Base-by-base conservation (phyloP, 495 filamentous ascomycete genomes). In the Lichenothelia convexa region DNA sequence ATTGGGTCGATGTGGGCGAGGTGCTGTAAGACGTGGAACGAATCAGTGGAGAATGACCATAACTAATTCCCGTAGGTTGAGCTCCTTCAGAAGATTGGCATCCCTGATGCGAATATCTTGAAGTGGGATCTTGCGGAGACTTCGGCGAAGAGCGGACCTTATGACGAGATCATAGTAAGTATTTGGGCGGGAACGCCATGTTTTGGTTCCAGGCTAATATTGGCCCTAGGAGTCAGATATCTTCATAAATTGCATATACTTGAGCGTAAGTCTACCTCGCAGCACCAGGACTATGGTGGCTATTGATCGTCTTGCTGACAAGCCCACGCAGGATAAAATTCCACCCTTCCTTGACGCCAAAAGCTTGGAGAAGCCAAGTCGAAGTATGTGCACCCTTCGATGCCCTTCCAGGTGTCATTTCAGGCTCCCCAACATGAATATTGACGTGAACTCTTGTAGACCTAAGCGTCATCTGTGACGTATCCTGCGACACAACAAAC, bases 91-190 rank as follows among this genome's bases (percentile, higher is more conserved):
- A 33, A 33, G 31, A 18, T 18, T 18, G 31, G 31, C 9, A 8
- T 30, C 21, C 24, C 19, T 21, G 68, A 75, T 13, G 68, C 71
- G 40, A 70, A 80, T 45, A 72, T 93, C 45, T 56, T 87, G 47
- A 71, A 85, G 64, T 94, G 87, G 87, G 89, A 95, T 64, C 67
- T 97, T 58, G 73, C 64, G 1, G 89, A 94, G 69, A 94, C 87
- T n/a, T 63, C 59, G 2, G 68, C 67, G 50, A 75, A 50, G 53
- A 58, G 80, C 20, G 87, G 87, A 11, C 87, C 87, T 18, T 94
- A 92, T 64, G 56, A 64, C 45, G 87, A 94, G 59, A 89, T 94
- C 51, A 61, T 78, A 39, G 76, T 85, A 48, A 48, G 44, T 18
- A n/a, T n/a, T n/a, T n/a, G n/a, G n/a, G n/a, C n/a, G n/a, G n/a